Percentiles rank a stretch among this genome's conserved stretches.
Evolutionary conservation across 495 filamentous ascomycete species (phyloP).

Genomic region (Penicillium turbatum): DNA sequence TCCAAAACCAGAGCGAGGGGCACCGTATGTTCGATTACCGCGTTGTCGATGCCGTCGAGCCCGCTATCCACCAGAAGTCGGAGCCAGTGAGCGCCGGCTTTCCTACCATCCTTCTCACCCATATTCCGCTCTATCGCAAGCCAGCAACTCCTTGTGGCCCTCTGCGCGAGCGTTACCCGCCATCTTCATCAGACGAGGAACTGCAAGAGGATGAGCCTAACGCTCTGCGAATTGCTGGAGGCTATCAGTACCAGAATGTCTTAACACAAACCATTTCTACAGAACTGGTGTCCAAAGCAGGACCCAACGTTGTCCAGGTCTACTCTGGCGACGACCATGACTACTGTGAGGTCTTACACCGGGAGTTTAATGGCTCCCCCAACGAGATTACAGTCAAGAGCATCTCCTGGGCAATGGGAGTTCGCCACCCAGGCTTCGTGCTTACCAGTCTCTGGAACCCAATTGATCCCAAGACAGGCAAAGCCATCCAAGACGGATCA

Average conservation of each 20-base stretch:
- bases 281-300: slow-evolving; percentile 64
- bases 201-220: slow-evolving; percentile 69
- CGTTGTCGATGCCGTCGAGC: slow-evolving; percentile 27
- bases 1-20: slow-evolving; percentile 40
- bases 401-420: slow-evolving; percentile 95
- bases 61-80: slow-evolving; percentile 21
- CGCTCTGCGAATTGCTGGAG: slow-evolving; percentile 65
- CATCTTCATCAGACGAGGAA: slow-evolving; percentile 52
- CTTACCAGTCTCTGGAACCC: slow-evolving; percentile 92
- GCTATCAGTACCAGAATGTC: slow-evolving; percentile 98
- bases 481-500: slow-evolving; percentile 40
- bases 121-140: slow-evolving; percentile 82
- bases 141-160: slow-evolving; percentile 85
- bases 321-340: slow-evolving; percentile 99
- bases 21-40: slow-evolving; percentile 46
- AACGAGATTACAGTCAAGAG: slow-evolving; percentile 93
- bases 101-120: slow-evolving; percentile 81
- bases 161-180: slow-evolving; percentile 76
- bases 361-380: slow-evolving; percentile 60
- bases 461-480: slow-evolving; percentile 58
- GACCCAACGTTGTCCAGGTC: slow-evolving; percentile 65
- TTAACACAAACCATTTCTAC: slow-evolving; percentile 68
- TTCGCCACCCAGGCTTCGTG: slow-evolving; percentile 80
- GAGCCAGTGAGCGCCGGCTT: slow-evolving; percentile 45
- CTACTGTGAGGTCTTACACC: slow-evolving; percentile 86